phyloP scores from a whole-genome alignment of 306 rosid genomes.

The Cicer pinnatifidum region DNA sequence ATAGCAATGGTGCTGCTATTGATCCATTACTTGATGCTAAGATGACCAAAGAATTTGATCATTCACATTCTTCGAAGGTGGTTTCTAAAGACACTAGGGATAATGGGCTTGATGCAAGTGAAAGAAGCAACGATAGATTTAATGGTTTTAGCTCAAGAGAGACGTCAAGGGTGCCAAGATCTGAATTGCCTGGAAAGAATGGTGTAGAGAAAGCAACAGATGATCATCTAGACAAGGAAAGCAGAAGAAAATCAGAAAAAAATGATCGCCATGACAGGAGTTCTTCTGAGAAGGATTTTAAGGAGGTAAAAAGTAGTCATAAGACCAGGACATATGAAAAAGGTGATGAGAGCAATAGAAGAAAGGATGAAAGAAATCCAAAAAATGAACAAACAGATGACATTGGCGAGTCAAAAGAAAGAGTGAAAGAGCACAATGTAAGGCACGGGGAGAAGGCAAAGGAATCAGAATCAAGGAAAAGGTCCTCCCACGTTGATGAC shows the following conservation, averaged over 20 bases:
- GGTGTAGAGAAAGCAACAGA: conserved; percentile 47
- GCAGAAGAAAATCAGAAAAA: conserved; percentile 56
- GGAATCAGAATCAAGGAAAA: conserved; percentile 76
- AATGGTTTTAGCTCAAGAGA: conserved; percentile 54
- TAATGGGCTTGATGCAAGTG: conserved; percentile 48
- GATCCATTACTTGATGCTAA: conserved; percentile 49
- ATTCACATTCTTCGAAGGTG: conserved; percentile 50
- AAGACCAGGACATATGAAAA: conserved; percentile 62
- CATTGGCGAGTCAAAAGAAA: conserved; percentile 66
- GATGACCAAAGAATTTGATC: conserved; percentile 49
- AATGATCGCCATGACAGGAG: conserved; percentile 51
- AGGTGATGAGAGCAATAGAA: conserved; percentile 60
- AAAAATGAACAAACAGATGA: conserved; percentile 66
- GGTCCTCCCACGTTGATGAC: conserved; percentile 61
- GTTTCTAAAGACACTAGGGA: conserved; percentile 50
- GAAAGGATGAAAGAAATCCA: conserved; percentile 63
- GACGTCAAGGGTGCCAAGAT: conserved; percentile 43
- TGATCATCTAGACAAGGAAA: conserved; percentile 55
- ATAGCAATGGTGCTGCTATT: conserved; percentile 49
- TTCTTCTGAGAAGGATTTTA: conserved; percentile 59
- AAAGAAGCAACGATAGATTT: conserved; percentile 50
- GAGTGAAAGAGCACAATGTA: conserved; percentile 55
- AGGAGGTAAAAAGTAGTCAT: conserved; percentile 63
- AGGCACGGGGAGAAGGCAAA: conserved; percentile 61
- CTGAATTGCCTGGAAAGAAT: conserved; percentile 54